These are phyloP conservation scores for Candida silvatica DNA, from an alignment of 805 yeast genomes.

Conservation along the genomic window DNA sequence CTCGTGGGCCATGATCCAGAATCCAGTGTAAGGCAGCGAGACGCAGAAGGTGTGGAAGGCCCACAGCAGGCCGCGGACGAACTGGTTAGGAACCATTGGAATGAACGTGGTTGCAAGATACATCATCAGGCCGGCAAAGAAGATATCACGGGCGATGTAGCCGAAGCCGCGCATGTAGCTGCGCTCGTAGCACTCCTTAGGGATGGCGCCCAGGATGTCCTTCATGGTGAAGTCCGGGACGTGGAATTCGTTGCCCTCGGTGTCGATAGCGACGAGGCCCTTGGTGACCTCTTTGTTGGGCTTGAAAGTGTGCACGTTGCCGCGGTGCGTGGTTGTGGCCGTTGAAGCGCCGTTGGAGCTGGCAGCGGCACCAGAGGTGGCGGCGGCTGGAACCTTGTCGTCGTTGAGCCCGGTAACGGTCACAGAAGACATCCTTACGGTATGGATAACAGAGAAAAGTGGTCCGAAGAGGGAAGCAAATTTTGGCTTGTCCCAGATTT, in stretches of 20 bases:
- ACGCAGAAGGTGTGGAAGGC: constrained; percentile 39
- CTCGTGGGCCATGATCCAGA: constrained; percentile 86
- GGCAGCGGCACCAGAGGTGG: no score
- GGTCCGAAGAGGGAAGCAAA: no score
- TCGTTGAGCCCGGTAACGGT: no score
- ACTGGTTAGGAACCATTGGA: constrained; percentile 35
- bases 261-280: constrained; percentile 41
- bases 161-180: constrained; percentile 42
- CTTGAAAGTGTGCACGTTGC: constrained; percentile 34
- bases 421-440: constrained; percentile 30
- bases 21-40: constrained; percentile 67
- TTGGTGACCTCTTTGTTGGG: constrained; percentile 8
- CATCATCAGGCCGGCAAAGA: constrained; percentile 38
- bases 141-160: constrained; percentile 63
- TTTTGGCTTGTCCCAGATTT: no score
- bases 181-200: constrained; percentile 67
- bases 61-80: constrained; percentile 52
- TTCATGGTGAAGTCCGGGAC: constrained; percentile 74
- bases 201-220: constrained; percentile 65
- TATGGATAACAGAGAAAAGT: neutral
- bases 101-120: constrained; percentile 46
- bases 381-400: constrained; percentile 6
- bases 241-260: constrained; percentile 56
- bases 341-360: no score
- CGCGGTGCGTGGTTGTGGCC: constrained; percentile 23